Evolutionary conservation across 768 basidiomycete species (phyloP), one percentile per base, ranked within the genome.

Genomic region (Royoungia palumana): DNA sequence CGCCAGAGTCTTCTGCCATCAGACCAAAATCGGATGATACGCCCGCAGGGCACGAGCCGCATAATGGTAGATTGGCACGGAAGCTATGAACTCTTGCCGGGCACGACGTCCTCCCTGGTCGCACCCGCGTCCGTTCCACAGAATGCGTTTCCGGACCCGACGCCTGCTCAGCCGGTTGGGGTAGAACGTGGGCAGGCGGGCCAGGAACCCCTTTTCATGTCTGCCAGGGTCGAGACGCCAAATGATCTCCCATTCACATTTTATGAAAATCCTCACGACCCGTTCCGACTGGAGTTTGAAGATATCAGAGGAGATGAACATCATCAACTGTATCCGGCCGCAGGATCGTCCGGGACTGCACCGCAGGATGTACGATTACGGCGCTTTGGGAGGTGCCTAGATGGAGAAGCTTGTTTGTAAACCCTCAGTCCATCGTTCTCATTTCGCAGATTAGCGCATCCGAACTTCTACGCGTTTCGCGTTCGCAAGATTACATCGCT

Each of bases 91-190:
- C 45, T 56, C 47, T 35, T 56, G 16, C 34, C 51, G 13, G 46
- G 54, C 22, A 41, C 41, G 4, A 16, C 41, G 4, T 16, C 35
- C 9, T 21, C 17, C 22, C 10, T 16, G 36, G 21, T 43, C 24
- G 25, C 43, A 17, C 54, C 58, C 36, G 37, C 54, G 20, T 36
- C 43, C 6, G 36, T 39, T 14, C 61, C 64, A 16, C 62, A 57
- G 27, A 47, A 61, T 19, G 55, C 50, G 20, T 64, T 61, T 47
- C 64, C 54, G 14, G 53, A 56, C 35, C 59, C 56, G 35, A 64
- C 64, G 5, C 43, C 55, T 12, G 25, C 21, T 16, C 32, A 32
- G 12, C 19, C 20, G 6, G 27, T 17, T 6, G 27, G 47, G n/a
- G 17, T 14, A 41, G 30, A 20, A 8, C 41, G 14, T 6, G 22